Evolutionary conservation across 768 basidiomycete species (phyloP).

Genomic region (Xerocomus spinulosus): DNA sequence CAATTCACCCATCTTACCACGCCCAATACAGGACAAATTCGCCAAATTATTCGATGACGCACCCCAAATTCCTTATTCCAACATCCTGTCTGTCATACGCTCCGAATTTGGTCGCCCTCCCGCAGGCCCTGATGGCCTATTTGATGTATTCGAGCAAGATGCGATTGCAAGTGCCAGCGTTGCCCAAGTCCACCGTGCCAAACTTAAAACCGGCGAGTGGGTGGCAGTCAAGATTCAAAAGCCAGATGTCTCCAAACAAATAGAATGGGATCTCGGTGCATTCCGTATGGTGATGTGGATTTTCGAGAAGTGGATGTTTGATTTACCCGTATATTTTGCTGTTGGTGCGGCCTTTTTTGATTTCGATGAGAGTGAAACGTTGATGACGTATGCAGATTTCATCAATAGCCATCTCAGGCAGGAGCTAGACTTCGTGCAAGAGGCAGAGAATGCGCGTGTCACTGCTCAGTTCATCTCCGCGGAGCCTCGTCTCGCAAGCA

Average conservation of each 20-base stretch:
- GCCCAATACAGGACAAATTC: constrained; percentile 79
- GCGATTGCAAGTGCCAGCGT: constrained; percentile 87
- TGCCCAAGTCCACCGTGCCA: constrained; percentile 87
- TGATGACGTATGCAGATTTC: constrained; percentile 46
- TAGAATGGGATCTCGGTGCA: constrained; percentile 76
- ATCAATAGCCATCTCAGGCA: constrained; percentile 75
- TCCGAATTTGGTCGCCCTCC: constrained; percentile 66
- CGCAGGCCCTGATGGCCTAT: constrained; percentile 65
- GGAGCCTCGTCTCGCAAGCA: constrained; percentile 65
- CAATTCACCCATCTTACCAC: constrained; percentile 81
- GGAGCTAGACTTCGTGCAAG: constrained; percentile 78
- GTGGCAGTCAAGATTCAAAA: constrained; percentile 96
- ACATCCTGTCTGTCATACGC: constrained; percentile 61
- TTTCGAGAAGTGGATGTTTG: constrained; percentile 76
- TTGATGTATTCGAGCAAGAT: constrained; percentile 69
- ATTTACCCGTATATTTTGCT: constrained; percentile 78
- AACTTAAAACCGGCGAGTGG: constrained; percentile 49
- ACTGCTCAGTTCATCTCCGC: constrained; percentile 64
- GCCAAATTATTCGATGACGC: constrained; percentile 84
- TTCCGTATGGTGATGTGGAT: constrained; percentile 75
- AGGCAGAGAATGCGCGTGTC: constrained; percentile 70
- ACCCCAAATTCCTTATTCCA: constrained; percentile 73
- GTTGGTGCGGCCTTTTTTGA: constrained; percentile 47
- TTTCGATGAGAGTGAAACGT: neutral
- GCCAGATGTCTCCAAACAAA: constrained; percentile 80